Percentiles rank a stretch among this genome's conserved stretches.
Evolutionary conservation across 805 yeast genomes (phyloP).

Genomic region (Hanseniaspora taiwanica): DNA sequence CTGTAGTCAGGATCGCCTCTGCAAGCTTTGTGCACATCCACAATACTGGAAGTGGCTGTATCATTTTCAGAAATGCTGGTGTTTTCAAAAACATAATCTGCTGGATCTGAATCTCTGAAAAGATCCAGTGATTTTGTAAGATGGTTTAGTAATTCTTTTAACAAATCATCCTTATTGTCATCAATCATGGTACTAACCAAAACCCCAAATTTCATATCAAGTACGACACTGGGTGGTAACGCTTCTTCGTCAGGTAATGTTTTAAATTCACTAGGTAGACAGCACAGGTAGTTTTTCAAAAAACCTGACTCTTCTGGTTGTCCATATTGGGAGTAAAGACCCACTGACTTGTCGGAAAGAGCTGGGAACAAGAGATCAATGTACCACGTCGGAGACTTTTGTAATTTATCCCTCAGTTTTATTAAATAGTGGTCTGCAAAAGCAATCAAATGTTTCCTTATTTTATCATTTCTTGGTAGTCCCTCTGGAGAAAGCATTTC

Average conservation of each 20-base stretch:
- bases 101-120: background rate
- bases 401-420: slow-evolving; percentile 35
- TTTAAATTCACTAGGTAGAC: slow-evolving; percentile 15
- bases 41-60: background rate
- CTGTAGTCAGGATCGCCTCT: slow-evolving; percentile 4
- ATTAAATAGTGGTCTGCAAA: slow-evolving; percentile 56
- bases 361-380: slow-evolving; percentile 59
- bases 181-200: slow-evolving; percentile 22
- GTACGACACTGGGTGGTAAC: slow-evolving; percentile 11
- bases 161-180: slow-evolving; percentile 15
- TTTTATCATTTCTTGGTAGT: slow-evolving; percentile 30
- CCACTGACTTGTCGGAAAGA: slow-evolving; percentile 27
- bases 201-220: slow-evolving; percentile 20
- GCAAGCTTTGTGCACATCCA: background rate
- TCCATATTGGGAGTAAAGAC: slow-evolving; percentile 11
- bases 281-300: slow-evolving; percentile 9
- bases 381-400: slow-evolving; percentile 38
- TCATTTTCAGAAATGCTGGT: background rate
- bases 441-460: slow-evolving; percentile 48
- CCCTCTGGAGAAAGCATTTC: slow-evolving; percentile 40
- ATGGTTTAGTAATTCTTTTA: slow-evolving; percentile 13
- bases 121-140: slow-evolving; percentile 5
- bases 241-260: slow-evolving; percentile 13
- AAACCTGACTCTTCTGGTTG: slow-evolving; percentile 24
- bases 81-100: background rate